Conservation (phyloP, 495 filamentous ascomycete genomes). For the Xylaria curta region DNA sequence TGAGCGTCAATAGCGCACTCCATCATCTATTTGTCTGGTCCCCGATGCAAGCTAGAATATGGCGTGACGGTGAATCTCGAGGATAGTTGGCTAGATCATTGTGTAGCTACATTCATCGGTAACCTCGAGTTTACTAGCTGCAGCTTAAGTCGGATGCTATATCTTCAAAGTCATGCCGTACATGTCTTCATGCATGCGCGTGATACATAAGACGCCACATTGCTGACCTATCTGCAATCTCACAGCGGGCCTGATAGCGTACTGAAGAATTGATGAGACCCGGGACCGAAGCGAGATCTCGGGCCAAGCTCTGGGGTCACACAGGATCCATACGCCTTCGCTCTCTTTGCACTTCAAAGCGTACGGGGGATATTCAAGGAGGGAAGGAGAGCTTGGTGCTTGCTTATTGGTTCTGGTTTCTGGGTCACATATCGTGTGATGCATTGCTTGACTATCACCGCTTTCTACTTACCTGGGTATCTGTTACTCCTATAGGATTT, state of each 20-base stretch:
- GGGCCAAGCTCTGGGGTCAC: conserved; percentile 10
- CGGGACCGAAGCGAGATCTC: conserved; percentile 24
- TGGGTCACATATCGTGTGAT: background rate
- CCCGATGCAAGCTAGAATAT: background rate
- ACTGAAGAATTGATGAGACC: background rate
- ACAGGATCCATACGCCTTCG: background rate
- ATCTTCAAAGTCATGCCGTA: background rate
- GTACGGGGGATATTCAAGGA: conserved; percentile 13
- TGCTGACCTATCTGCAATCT: conserved; percentile 8
- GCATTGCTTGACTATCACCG: background rate
- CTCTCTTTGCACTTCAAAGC: background rate
- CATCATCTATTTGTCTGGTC: background rate
- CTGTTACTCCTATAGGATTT: background rate
- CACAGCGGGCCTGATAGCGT: conserved; percentile 4
- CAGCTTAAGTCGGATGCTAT: background rate
- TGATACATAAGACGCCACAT: conserved; percentile 14
- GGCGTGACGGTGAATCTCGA: conserved; percentile 5
- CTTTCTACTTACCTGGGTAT: background rate
- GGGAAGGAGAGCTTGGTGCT: conserved; percentile 19
- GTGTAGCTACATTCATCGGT: conserved; percentile 1
- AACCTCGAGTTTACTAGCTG: background rate
- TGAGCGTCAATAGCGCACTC: background rate
- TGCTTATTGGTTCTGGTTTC: background rate
- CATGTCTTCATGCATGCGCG: background rate
- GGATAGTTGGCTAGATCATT: background rate